phyloP scores from a whole-genome alignment of 116 monocot species.

The Dioscorea cayenensis region DNA sequence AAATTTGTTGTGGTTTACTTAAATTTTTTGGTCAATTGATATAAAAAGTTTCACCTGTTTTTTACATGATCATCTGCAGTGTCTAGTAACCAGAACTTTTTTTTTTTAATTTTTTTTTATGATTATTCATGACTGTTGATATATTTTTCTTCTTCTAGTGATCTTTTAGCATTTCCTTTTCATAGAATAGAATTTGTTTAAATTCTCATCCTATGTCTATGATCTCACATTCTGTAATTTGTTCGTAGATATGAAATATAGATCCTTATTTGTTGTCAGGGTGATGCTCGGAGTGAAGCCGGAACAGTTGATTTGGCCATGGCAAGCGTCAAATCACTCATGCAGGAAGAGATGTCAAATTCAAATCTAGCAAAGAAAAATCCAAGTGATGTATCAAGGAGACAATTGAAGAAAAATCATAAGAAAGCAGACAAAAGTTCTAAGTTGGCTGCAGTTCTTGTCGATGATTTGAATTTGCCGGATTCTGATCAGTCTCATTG shows the following conservation, averaged over 20 bases:
- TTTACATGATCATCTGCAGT: background rate
- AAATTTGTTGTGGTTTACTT: background rate
- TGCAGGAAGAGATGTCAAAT: constrained; percentile 58
- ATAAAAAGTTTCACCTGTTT: background rate
- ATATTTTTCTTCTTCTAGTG: too few relatives aligned
- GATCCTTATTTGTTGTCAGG: constrained; percentile 21
- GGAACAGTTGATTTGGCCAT: constrained; percentile 6
- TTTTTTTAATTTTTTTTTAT: too few relatives aligned
- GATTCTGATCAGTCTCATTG: constrained; percentile 9
- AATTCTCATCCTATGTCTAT: too few relatives aligned
- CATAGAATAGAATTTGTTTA: background rate
- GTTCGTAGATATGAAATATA: background rate
- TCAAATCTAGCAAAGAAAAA: constrained; percentile 15
- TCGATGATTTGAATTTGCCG: constrained; percentile 14
- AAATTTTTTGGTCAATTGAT: background rate
- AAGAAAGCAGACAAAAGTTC: constrained; percentile 14
- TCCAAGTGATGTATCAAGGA: constrained; percentile 14
- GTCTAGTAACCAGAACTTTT: too few relatives aligned
- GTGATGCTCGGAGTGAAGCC: constrained; percentile 16
- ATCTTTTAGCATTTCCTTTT: background rate
- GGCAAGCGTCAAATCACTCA: constrained; percentile 46
- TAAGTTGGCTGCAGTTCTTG: constrained; percentile 14
- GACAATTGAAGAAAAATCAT: constrained; percentile 18
- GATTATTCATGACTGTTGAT: too few relatives aligned
- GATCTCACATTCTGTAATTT: background rate